Percentiles rank a stretch among this genome's conserved stretches.
Evolutionary conservation across 2,329 filamentous ascomycete genomes (phyloP).

Genomic region (Neonectria punicea): DNA sequence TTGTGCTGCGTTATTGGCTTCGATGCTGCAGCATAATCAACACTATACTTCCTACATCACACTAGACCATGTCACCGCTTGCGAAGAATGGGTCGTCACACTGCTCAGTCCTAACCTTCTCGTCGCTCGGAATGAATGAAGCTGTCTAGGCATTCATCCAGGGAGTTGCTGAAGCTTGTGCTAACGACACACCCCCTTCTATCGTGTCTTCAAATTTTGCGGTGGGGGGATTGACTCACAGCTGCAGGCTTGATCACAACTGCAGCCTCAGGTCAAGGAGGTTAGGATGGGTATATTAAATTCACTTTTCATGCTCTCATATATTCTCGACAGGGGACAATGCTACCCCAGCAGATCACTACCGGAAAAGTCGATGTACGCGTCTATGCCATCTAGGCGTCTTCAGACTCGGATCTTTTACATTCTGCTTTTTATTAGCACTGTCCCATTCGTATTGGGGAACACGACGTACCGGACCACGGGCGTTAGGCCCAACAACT

Average conservation of each 20-base stretch:
- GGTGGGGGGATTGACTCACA: not conserved
- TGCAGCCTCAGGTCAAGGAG: not conserved
- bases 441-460: fast-evolving
- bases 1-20: not conserved
- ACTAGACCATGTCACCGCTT: not conserved
- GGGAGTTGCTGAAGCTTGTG: not conserved
- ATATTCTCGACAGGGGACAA: conserved; percentile 27
- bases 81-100: not conserved
- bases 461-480: conserved; percentile 64
- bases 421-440: conserved; percentile 39
- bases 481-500: conserved; percentile 79
- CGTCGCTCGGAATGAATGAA: not conserved
- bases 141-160: not conserved
- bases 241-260: not conserved
- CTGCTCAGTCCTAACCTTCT: not conserved
- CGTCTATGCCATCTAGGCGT: conserved; percentile 6
- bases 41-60: not conserved
- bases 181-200: not conserved
- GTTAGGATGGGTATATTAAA: conserved; percentile 42
- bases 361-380: conserved; percentile 16
- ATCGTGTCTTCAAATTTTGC: not conserved
- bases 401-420: conserved; percentile 31
- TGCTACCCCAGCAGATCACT: conserved; percentile 22
- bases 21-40: not conserved
- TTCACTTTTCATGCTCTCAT: conserved; percentile 41